phyloP scores from a whole-genome alignment of 1,284 basidiomycete species.

The Ceratobasidium sp. region DNA sequence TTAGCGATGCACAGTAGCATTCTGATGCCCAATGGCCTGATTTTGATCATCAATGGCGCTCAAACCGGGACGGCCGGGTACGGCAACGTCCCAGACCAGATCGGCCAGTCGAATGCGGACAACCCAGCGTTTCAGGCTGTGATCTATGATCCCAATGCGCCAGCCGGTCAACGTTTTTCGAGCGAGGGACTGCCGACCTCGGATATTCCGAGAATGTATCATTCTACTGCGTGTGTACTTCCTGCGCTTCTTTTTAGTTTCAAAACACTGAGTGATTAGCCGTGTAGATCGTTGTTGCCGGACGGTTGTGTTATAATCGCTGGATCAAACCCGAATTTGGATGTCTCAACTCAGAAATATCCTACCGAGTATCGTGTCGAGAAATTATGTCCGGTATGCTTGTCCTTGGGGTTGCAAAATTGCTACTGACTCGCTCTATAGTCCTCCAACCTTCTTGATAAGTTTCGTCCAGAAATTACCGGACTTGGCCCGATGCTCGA shows the following conservation, averaged over 20 bases:
- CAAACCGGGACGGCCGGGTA: slow-evolving; percentile 85
- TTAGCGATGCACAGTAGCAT: too few relatives aligned
- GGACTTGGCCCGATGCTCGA: too few relatives aligned
- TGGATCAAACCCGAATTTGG: slow-evolving; percentile 87
- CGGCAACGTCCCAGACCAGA: slow-evolving; percentile 79
- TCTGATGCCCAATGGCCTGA: too few relatives aligned
- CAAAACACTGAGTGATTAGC: too few relatives aligned
- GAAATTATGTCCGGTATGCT: slow-evolving; percentile 31
- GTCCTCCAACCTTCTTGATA: slow-evolving; percentile 69
- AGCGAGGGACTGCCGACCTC: slow-evolving; percentile 80
- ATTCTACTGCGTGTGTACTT: slow-evolving; percentile 86
- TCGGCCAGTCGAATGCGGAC: slow-evolving; percentile 84
- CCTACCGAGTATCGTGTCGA: slow-evolving; percentile 88
- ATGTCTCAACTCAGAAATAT: slow-evolving; percentile 67
- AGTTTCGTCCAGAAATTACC: too few relatives aligned
- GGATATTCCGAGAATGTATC: slow-evolving; percentile 84
- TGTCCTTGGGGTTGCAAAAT: too few relatives aligned
- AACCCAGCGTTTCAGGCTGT: slow-evolving; percentile 81
- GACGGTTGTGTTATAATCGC: slow-evolving; percentile 83
- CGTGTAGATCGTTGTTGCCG: slow-evolving; percentile 70
- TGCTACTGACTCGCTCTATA: too few relatives aligned
- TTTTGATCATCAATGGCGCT: slow-evolving; percentile 86
- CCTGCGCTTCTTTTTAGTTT: too few relatives aligned
- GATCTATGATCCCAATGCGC: slow-evolving; percentile 76
- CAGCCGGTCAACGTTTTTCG: slow-evolving; percentile 72